phyloP scores from a whole-genome alignment of 441 rosid genomes.

The Manihot esculenta region DNA sequence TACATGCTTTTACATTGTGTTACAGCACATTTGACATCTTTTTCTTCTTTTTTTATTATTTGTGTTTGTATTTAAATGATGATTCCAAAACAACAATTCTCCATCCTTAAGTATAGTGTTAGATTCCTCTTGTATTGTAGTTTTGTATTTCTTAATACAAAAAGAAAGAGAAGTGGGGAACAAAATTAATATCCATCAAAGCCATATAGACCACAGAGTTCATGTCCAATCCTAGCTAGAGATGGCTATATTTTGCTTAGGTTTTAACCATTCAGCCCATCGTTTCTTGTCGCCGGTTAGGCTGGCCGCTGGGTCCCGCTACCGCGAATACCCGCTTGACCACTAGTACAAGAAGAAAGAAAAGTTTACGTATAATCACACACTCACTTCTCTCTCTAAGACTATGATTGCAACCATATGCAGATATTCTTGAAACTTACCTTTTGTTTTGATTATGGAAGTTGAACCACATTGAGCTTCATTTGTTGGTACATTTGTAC shows the following conservation, averaged over 20 bases:
- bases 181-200: slow-evolving; percentile 23
- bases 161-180: not conserved
- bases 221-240: slow-evolving; percentile 43
- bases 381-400: slow-evolving; percentile 31
- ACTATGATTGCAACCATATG: slow-evolving; percentile 51
- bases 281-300: slow-evolving; percentile 60
- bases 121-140: slow-evolving; percentile 25
- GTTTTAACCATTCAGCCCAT: slow-evolving; percentile 38
- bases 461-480: not conserved
- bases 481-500: slow-evolving; percentile 6
- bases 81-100: slow-evolving; percentile 23
- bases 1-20: too few species aligned
- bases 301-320: slow-evolving; percentile 51
- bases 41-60: too few species aligned
- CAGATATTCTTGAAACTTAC: not conserved
- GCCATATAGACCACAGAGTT: slow-evolving; percentile 39
- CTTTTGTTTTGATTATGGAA: not conserved
- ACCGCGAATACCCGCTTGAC: slow-evolving; percentile 50
- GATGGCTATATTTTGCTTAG: not conserved
- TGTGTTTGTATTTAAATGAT: not conserved
- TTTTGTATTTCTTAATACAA: slow-evolving; percentile 20
- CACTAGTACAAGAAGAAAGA: slow-evolving; percentile 33
- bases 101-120: slow-evolving; percentile 25
- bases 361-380: too few species aligned
- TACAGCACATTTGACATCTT: too few species aligned